phyloP scores from a whole-genome alignment of 768 basidiomycete species.

The Trametes punicea region DNA sequence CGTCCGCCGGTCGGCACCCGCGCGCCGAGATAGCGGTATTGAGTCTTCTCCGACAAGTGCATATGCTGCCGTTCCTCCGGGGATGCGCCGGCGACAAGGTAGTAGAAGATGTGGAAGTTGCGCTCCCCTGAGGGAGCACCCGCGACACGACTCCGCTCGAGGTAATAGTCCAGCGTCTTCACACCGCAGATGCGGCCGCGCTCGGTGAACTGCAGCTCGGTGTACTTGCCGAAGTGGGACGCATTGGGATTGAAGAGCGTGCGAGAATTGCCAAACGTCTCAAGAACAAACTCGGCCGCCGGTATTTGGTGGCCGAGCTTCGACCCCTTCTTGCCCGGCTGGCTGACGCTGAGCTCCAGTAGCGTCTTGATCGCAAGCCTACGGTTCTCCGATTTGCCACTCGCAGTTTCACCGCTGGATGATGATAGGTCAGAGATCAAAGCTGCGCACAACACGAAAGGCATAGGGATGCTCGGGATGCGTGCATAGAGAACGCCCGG shows the following conservation, averaged over 20 bases:
- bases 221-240: conserved; percentile 96
- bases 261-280: conserved; percentile 90
- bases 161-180: conserved; percentile 96
- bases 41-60: conserved; percentile 73
- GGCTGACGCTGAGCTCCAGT: conserved; percentile 85
- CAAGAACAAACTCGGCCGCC: conserved; percentile 92
- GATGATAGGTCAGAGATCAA: neutral
- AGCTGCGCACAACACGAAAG: neutral
- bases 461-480: neutral
- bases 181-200: conserved; percentile 84
- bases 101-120: conserved; percentile 98
- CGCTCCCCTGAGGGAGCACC: conserved; percentile 87
- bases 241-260: conserved; percentile 93
- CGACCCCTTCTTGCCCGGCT: conserved; percentile 89
- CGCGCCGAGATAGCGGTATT: conserved; percentile 81
- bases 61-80: conserved; percentile 87
- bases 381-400: conserved; percentile 91
- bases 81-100: conserved; percentile 88
- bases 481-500: neutral
- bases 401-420: conserved; percentile 83
- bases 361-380: conserved; percentile 89
- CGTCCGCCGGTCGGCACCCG: conserved; percentile 29
- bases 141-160: conserved; percentile 88
- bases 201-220: conserved; percentile 95
- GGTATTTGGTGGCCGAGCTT: conserved; percentile 86